A percentile compares a stretch with the other conserved stretches of the same genome.
Evolutionary conservation across 805 yeast genomes (phyloP).

Genomic region (Candida palmyrensis): DNA sequence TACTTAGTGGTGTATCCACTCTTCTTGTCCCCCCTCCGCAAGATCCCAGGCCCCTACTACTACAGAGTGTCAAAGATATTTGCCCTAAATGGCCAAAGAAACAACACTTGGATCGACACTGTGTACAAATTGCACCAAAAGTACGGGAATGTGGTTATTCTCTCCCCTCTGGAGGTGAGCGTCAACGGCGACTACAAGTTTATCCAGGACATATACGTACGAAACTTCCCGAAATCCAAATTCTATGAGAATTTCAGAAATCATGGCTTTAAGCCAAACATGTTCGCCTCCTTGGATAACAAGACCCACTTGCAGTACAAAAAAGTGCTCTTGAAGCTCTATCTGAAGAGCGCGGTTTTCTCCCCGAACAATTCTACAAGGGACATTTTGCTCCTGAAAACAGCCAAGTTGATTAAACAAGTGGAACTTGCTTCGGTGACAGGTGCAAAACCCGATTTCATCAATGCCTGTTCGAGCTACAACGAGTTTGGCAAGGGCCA

Average conservation of each 20-base stretch:
- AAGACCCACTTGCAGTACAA: conserved; percentile 39
- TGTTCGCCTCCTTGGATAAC: conserved; percentile 52
- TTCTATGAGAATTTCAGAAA: conserved; percentile 59
- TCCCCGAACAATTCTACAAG: conserved; percentile 25
- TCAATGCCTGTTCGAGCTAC: conserved; percentile 25
- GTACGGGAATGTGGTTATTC: conserved; percentile 60
- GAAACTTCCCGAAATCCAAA: conserved; percentile 49
- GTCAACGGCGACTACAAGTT: conserved; percentile 46
- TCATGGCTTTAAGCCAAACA: conserved; percentile 49
- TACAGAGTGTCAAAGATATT: conserved; percentile 40
- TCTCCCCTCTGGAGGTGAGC: conserved; percentile 59
- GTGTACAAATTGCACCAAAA: conserved; percentile 47
- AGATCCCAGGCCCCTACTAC: conserved; percentile 55
- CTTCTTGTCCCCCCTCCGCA: conserved; percentile 42
- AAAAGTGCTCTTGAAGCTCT: conserved; percentile 25
- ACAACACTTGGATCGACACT: conserved; percentile 30
- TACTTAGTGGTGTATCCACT: conserved; percentile 41
- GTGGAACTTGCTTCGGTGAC: conserved; percentile 24
- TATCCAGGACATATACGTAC: conserved; percentile 51
- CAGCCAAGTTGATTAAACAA: conserved; percentile 19
- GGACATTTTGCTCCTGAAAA: conserved; percentile 19
- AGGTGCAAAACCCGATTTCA: conserved; percentile 27
- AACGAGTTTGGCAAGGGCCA: conserved; percentile 34
- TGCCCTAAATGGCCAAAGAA: conserved; percentile 38
- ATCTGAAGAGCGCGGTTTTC: conserved; percentile 31